Conservation (phyloP, 2,329 filamentous ascomycete genomes). For the Bipolaris gigantea region DNA sequence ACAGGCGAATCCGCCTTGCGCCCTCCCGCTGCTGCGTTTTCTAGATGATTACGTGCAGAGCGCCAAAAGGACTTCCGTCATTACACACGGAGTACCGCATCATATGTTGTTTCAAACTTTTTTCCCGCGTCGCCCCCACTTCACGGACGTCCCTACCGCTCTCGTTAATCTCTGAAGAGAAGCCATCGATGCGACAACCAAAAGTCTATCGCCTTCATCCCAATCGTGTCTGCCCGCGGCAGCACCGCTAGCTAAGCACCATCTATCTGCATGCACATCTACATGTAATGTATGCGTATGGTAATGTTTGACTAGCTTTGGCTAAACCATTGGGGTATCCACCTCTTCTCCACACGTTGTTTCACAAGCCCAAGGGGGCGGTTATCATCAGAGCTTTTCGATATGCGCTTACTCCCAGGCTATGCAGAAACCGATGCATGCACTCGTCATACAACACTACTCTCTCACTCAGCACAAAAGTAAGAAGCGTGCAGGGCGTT, state of each 20-base stretch:
- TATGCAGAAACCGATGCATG: background rate
- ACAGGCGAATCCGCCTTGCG: background rate
- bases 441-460: background rate
- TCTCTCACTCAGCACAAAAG: constrained; percentile 3
- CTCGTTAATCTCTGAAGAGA: background rate
- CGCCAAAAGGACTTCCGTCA: constrained; percentile 9
- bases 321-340: constrained; percentile 6
- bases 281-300: constrained; percentile 19
- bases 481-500: background rate
- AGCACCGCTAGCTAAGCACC: background rate
- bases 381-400: background rate
- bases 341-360: constrained; percentile 6
- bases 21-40: constrained; percentile 4
- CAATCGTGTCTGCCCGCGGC: background rate
- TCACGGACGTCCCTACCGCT: background rate
- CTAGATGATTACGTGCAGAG: constrained; percentile 18
- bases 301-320: constrained; percentile 3
- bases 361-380: background rate
- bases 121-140: constrained; percentile 8
- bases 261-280: constrained; percentile 12
- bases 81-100: constrained; percentile 5
- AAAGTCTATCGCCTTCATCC: background rate
- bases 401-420: constrained; percentile 10
- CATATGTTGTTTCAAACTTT: constrained; percentile 4
- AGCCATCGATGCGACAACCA: background rate